Evolutionary conservation across 805 yeast species (phyloP).

Genomic region (Blastobotrys chiropterorum): DNA sequence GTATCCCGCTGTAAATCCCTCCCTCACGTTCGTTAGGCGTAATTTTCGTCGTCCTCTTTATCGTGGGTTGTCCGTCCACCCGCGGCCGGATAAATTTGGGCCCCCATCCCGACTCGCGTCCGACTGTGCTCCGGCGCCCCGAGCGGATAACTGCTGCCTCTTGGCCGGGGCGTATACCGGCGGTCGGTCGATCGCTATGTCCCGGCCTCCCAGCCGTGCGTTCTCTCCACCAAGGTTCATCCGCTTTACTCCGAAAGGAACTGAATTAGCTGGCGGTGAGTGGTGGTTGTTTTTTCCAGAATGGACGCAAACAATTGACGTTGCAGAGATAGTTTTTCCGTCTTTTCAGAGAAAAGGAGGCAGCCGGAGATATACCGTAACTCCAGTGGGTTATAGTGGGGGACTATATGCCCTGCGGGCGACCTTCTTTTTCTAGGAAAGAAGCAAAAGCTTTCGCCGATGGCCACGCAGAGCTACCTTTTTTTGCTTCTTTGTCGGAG

Average conservation of each 20-base stretch:
- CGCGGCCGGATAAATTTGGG: neutral
- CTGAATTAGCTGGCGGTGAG: neutral
- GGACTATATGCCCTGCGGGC: too few relatives aligned
- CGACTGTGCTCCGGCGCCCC: neutral
- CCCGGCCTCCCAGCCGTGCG: neutral
- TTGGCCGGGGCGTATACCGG: too few relatives aligned
- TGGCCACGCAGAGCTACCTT: neutral
- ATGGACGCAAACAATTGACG: neutral
- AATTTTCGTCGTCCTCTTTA: neutral
- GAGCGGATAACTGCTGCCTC: neutral
- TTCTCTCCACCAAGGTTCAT: neutral
- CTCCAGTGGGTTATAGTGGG: too few relatives aligned
- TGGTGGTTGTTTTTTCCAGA: neutral
- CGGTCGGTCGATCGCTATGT: too few relatives aligned
- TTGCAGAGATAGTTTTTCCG: too few relatives aligned
- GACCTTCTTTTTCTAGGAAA: neutral
- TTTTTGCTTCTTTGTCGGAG: neutral
- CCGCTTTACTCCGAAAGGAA: neutral
- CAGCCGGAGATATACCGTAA: too few relatives aligned
- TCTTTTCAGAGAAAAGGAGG: neutral
- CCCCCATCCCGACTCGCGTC: neutral
- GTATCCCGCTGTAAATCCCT: neutral
- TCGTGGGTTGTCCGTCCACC: neutral
- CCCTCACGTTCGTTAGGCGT: neutral
- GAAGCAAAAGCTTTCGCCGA: neutral